These are phyloP conservation scores for Quercus engelmannii DNA, from an alignment of 306 rosid species.

Conservation along the genomic window DNA sequence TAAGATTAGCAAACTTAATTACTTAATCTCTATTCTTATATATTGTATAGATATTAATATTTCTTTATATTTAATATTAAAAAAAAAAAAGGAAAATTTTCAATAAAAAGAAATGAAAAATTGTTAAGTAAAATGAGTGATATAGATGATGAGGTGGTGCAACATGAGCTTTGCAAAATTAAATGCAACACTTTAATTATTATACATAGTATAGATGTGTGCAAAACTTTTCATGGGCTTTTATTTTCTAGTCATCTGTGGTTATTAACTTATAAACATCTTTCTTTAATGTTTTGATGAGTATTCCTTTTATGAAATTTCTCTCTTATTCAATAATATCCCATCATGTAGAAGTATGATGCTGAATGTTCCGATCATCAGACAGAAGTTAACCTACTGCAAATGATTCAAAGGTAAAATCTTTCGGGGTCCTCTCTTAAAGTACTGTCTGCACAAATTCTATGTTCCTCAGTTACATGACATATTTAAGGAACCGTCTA, in stretches of 20 bases:
- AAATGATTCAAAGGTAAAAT: conserved; percentile 17
- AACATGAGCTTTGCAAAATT: not conserved
- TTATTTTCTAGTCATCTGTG: no score
- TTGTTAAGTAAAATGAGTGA: no score
- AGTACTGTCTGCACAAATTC: not conserved
- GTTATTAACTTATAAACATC: no score
- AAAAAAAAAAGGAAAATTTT: no score
- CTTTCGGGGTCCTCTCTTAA: not conserved
- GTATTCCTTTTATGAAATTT: not conserved
- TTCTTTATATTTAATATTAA: no score
- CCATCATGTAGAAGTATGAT: not conserved
- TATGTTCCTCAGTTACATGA: not conserved
- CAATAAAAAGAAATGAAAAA: no score
- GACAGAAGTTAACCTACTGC: not conserved
- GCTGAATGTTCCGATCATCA: not conserved
- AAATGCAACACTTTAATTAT: not conserved
- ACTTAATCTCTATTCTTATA: no score
- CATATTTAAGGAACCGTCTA: not conserved
- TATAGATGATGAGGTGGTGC: no score
- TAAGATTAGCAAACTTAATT: no score
- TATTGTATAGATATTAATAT: no score
- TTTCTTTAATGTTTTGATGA: no score
- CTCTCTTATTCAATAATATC: not conserved
- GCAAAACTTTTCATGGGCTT: not conserved
- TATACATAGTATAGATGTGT: not conserved